Evolutionary conservation across 2,329 filamentous ascomycete genomes (phyloP).

Genomic region (Paraphoma chrysanthemicola): DNA sequence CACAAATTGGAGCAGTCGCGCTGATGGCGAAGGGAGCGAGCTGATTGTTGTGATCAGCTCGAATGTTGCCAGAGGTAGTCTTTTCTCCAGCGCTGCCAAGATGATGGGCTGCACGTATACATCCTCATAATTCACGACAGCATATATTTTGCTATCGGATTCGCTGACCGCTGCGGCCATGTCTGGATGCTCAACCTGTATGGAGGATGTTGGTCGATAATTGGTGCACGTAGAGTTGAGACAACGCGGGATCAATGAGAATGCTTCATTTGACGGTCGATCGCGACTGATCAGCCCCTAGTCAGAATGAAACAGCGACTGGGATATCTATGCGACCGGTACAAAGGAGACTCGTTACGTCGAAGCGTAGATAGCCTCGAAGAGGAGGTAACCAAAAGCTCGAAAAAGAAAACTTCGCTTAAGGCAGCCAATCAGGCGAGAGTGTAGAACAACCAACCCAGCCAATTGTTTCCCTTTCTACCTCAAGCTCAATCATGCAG

Average conservation of each 20-base stretch:
- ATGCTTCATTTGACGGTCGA: too few relatives aligned
- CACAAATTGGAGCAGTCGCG: conserved; percentile 75
- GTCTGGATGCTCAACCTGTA: background rate
- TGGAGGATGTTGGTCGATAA: too few relatives aligned
- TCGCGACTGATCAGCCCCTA: too few relatives aligned
- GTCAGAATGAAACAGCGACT: background rate
- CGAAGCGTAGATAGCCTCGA: background rate
- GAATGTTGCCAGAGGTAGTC: conserved; percentile 64
- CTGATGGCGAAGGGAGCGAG: conserved; percentile 55
- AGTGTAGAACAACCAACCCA: background rate
- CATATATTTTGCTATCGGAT: conserved; percentile 61
- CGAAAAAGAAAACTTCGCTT: conserved; percentile 40
- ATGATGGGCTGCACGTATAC: conserved; percentile 88
- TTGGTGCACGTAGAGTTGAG: too few relatives aligned
- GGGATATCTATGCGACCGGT: background rate
- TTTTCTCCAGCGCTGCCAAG: conserved; percentile 70
- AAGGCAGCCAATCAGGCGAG: conserved; percentile 36
- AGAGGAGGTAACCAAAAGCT: background rate
- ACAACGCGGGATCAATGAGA: too few relatives aligned
- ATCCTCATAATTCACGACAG: conserved; percentile 84
- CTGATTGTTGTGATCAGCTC: conserved; percentile 61
- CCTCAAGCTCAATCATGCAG: too few relatives aligned
- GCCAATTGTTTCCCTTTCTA: background rate
- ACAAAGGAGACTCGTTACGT: conserved; percentile 24
- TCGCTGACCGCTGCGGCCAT: conserved; percentile 13